Evolutionary conservation across 179 eudicot genomes (phyloP), one percentile per base, ranked within the genome.

Genomic region (Silene coronaria): DNA sequence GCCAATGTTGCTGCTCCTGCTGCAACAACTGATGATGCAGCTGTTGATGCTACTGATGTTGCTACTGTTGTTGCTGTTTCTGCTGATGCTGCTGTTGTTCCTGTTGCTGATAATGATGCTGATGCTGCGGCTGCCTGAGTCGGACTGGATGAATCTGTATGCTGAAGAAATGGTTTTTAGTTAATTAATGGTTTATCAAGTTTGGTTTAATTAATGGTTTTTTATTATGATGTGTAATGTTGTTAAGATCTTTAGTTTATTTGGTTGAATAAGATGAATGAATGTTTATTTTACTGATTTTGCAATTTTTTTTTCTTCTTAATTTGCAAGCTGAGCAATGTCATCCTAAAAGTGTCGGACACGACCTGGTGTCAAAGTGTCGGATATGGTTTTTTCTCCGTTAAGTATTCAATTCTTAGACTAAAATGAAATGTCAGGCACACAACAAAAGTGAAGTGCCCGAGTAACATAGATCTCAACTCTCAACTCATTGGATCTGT

Each of bases 231-330:
- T 36, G 61, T 45, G 34, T 57, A 59, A 34, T 22, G 27, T 46
- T 22, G 19, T 46, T 75, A 51, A 66, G 55, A 19, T 72, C n/a
- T 72, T 53, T 38, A 63, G 76, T 45, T 67, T 28, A 62, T 78
- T 79, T 69, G 79, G 75, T 62, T 59, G 48, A 63, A 79, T 79
- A 62, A 68, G 58, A 79, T 75, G 72, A 4, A 30, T 10, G 36
- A 7, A 58, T 67, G 5, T 2, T 14, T 58, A 19, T 58, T 55
- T 0, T 6, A 61, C 19, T 34, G 19, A 34, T 71, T 64, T 53
- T 63, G 73, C 36, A 17, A n/a, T n/a, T n/a, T n/a, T n/a, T n/a
- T n/a, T n/a, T n/a, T n/a, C n/a, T n/a, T n/a, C n/a, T n/a, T n/a
- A n/a, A n/a, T n/a, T 38, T 80, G 57, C 67, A 71, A 72, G 59